phyloP scores from a whole-genome alignment of 371 early-diverging fungal genomes.

The Encephalitozoon intestinalis region DNA sequence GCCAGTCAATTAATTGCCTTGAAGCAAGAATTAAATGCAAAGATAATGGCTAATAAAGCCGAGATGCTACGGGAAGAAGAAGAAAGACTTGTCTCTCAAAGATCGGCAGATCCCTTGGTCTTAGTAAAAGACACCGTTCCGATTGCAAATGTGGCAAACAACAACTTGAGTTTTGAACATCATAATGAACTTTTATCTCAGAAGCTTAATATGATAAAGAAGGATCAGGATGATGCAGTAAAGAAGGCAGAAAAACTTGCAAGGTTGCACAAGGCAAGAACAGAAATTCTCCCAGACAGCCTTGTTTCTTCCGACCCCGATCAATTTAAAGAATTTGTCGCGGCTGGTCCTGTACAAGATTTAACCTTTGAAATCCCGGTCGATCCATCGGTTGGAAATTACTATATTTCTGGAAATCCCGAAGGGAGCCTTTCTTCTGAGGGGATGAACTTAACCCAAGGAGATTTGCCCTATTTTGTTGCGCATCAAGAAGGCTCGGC shows the following conservation, averaged over 20 bases:
- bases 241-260: neutral
- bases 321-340: neutral
- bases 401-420: neutral
- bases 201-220: neutral
- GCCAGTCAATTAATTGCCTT: neutral
- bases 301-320: neutral
- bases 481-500: neutral
- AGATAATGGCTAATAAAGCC: neutral
- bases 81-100: neutral
- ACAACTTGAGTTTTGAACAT: neutral
- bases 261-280: neutral
- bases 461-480: neutral
- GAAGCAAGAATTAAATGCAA: neutral
- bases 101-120: neutral
- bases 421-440: neutral
- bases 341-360: neutral
- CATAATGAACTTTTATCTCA: neutral
- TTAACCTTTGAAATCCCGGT: neutral
- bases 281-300: neutral
- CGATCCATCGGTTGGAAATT: conserved; percentile 2
- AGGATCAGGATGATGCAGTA: neutral
- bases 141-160: neutral
- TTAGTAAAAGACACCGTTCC: neutral
- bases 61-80: neutral
- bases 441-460: neutral